A percentile compares a stretch with the other conserved stretches of the same genome.
Evolutionary conservation across 2,329 filamentous ascomycete species (phyloP).

Genomic region (Rachicladosporium sp.): DNA sequence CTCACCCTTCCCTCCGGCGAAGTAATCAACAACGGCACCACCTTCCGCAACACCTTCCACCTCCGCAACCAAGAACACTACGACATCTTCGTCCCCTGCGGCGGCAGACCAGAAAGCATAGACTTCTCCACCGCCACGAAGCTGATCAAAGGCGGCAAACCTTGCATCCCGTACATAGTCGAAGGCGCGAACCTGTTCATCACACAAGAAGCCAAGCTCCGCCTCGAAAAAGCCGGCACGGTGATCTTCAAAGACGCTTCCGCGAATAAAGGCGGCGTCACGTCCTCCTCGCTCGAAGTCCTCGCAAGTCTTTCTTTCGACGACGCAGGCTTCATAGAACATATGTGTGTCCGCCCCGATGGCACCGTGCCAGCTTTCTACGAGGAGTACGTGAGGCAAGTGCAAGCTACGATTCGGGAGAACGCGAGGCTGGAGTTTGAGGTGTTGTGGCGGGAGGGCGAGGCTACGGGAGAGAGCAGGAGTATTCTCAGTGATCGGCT

Average conservation of each 20-base stretch:
- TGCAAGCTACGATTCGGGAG: slow-evolving; percentile 79
- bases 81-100: slow-evolving; percentile 89
- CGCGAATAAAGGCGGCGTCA: slow-evolving; percentile 97
- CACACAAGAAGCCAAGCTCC: slow-evolving; percentile 92
- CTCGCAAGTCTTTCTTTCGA: slow-evolving; percentile 91
- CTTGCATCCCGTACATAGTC: slow-evolving; percentile 82
- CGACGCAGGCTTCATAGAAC: slow-evolving; percentile 70
- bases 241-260: slow-evolving; percentile 96
- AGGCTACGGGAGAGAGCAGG: slow-evolving; percentile 64
- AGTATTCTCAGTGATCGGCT: slow-evolving; percentile 87
- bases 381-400: slow-evolving; percentile 78
- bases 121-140: slow-evolving; percentile 78
- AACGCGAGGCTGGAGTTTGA: slow-evolving; percentile 94
- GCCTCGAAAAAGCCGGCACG: slow-evolving; percentile 87
- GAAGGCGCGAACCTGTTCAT: slow-evolving; percentile 98
- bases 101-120: slow-evolving; percentile 91
- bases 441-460: slow-evolving; percentile 92
- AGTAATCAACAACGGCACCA: slow-evolving; percentile 75
- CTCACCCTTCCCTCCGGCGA: slow-evolving; percentile 81
- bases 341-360: slow-evolving; percentile 80
- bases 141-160: slow-evolving; percentile 83
- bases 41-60: slow-evolving; percentile 97
- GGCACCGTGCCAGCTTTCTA: slow-evolving; percentile 83
- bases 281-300: slow-evolving; percentile 91
- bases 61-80: slow-evolving; percentile 57